Evolutionary conservation across 139 green algal species (phyloP).

Genomic region (Chlamydomonas sp.): DNA sequence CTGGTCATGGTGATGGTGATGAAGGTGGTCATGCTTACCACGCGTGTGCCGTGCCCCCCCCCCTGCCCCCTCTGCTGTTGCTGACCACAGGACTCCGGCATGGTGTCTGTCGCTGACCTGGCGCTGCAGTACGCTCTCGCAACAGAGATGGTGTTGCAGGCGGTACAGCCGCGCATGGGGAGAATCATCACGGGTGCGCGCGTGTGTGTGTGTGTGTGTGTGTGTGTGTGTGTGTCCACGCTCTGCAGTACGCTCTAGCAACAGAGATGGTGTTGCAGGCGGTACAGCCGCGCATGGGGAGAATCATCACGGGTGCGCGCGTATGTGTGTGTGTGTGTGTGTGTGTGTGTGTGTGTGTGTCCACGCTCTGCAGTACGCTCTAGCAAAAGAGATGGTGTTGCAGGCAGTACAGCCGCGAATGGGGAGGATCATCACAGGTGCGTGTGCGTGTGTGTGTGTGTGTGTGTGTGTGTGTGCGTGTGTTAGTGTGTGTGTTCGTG

Average conservation of each 20-base stretch:
- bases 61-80: not conserved
- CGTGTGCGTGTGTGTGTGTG: not conserved
- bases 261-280: conserved; percentile 64
- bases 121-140: conserved; percentile 67
- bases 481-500: no score
- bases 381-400: conserved; percentile 71
- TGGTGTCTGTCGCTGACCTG: conserved; percentile 66
- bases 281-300: conserved; percentile 46
- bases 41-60: not conserved
- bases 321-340: not conserved
- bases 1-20: not conserved
- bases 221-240: conserved; percentile 67
- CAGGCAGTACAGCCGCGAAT: conserved; percentile 44
- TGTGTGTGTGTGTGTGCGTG: conserved; percentile 31
- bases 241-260: conserved; percentile 62
- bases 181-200: conserved; percentile 36
- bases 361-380: conserved; percentile 65
- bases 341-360: conserved; percentile 59
- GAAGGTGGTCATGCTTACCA: not conserved
- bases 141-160: conserved; percentile 62
- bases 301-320: conserved; percentile 33
- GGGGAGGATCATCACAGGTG: conserved; percentile 41
- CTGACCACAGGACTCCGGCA: conserved; percentile 48
- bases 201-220: not conserved
- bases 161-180: conserved; percentile 47